Evolutionary conservation across 2,329 filamentous ascomycete genomes (phyloP), one percentile per base, ranked within the genome.

Genomic region (Phialophora chinensis): DNA sequence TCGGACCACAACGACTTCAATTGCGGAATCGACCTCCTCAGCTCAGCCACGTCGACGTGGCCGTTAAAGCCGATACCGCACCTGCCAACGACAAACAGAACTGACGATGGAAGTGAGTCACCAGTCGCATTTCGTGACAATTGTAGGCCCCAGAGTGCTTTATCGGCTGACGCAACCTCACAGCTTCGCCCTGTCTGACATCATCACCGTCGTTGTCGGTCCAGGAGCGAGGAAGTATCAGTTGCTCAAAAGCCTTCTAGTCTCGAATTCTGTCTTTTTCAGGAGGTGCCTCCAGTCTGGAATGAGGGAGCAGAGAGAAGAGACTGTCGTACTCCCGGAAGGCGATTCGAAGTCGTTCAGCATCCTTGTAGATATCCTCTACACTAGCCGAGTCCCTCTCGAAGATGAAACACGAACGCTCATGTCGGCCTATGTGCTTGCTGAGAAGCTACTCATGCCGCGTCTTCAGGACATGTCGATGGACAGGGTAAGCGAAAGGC

Each of bases 181-280:
- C 25, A 62, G 60, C 12, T 55, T 62, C 20, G 17, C 50, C 12
- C 4, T 23, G 10, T 38, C 25, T 5, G 56, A 59, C 2, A 65
- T 67, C 49, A 49, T 70, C 25, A 64, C 63, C 17, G 59, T 70
- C 25, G 6, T 49, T 20, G 67, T 69, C 42, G 67, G 62, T 25
- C 2, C 44, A 25, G 29, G 63, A 4, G 38, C 61, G 44, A 7
- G 31, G 8, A 25, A 27, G 25, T 68, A 65, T 49, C 27, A 5
- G 10, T 10, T 63, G 29, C 62, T 68, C 52, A 56, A 60, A 31
- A 42, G 25, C 27, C 23, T 66, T n/a, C 52, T 68, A 6, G 29
- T 33, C 12, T 57, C 55, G 11, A 27, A 23, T 10, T 63, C 29
- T 20, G 55, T 35, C 20, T 64, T 67, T 33, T 67, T 67, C 57